phyloP scores from a whole-genome alignment of 352 stramenopile genomes.

The Phytophthora quininea region DNA sequence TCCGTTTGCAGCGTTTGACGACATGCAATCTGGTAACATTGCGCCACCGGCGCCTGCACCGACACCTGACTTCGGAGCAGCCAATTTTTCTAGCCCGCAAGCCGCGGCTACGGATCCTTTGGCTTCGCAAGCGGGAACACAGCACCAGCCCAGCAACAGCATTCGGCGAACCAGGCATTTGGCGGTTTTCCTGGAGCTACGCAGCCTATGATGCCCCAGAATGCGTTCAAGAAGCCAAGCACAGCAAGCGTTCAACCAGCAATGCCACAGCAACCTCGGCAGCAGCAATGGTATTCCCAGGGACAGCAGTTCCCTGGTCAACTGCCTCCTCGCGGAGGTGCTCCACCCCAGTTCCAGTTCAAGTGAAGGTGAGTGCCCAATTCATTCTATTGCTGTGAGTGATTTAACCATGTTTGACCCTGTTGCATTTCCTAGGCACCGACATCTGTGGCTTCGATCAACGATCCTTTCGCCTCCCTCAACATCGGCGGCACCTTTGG shows the following conservation, averaged over 20 bases:
- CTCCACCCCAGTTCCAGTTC: conserved; percentile 28
- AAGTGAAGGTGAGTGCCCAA: conserved; percentile 44
- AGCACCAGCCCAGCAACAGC: conserved; percentile 9
- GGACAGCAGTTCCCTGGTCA: conserved; percentile 43
- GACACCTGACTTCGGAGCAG: conserved; percentile 25
- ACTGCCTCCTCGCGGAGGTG: conserved; percentile 24
- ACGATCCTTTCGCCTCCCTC: conserved; percentile 78
- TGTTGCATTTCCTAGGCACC: conserved; percentile 18
- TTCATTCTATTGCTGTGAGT: neutral
- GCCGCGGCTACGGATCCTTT: conserved; percentile 53
- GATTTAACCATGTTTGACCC: neutral
- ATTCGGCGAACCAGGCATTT: conserved; percentile 20
- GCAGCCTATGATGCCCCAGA: conserved; percentile 20
- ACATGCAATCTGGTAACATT: conserved; percentile 33
- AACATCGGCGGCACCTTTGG: conserved; percentile 59
- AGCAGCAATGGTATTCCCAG: conserved; percentile 50
- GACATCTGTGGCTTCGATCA: conserved; percentile 47
- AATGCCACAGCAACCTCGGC: conserved; percentile 33
- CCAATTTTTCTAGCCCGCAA: conserved; percentile 25
- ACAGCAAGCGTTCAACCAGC: conserved; percentile 41
- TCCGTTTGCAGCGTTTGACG: conserved; percentile 75
- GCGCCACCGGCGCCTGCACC: conserved; percentile 14
- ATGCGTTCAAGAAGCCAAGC: conserved; percentile 34
- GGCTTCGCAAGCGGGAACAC: conserved; percentile 43
- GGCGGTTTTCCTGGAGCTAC: conserved; percentile 28